Conservation (phyloP, 2,329 filamentous ascomycete genomes). For the Beauveria bassiana region DNA sequence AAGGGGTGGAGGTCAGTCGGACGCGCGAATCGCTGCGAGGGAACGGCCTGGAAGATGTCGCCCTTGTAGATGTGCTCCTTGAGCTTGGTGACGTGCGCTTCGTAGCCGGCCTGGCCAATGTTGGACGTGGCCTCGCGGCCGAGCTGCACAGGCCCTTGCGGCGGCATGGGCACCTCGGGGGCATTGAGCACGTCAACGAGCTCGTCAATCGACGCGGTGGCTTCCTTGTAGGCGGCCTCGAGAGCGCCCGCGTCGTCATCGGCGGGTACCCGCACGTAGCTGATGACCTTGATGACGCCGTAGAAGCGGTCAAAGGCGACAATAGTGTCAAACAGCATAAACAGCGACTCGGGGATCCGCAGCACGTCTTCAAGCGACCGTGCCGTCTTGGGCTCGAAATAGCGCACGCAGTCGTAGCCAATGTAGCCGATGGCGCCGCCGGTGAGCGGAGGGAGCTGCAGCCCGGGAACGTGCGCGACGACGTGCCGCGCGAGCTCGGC, state of each 20-base stretch:
- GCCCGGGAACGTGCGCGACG: slow-evolving; percentile 73
- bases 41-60: slow-evolving; percentile 96
- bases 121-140: slow-evolving; percentile 84
- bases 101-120: slow-evolving; percentile 81
- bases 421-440: slow-evolving; percentile 95
- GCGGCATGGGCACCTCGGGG: slow-evolving; percentile 68
- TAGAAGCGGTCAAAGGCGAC: slow-evolving; percentile 81
- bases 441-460: slow-evolving; percentile 77
- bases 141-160: slow-evolving; percentile 63
- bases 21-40: slow-evolving; percentile 84
- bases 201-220: slow-evolving; percentile 53
- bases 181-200: slow-evolving; percentile 66
- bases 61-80: slow-evolving; percentile 88
- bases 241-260: slow-evolving; percentile 23
- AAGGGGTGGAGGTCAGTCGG: slow-evolving; percentile 91
- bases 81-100: slow-evolving; percentile 74
- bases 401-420: slow-evolving; percentile 93
- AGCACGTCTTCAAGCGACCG: slow-evolving; percentile 82
- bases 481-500: slow-evolving; percentile 69
- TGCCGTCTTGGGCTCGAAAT: slow-evolving; percentile 96
- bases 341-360: slow-evolving; percentile 83
- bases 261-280: slow-evolving; percentile 61
- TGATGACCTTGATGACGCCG: slow-evolving; percentile 50
- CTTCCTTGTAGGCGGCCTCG: slow-evolving; percentile 55
- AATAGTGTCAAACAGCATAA: slow-evolving; percentile 95